phyloP scores from a whole-genome alignment of 495 filamentous ascomycete genomes.

The Penicillium ucsense region DNA sequence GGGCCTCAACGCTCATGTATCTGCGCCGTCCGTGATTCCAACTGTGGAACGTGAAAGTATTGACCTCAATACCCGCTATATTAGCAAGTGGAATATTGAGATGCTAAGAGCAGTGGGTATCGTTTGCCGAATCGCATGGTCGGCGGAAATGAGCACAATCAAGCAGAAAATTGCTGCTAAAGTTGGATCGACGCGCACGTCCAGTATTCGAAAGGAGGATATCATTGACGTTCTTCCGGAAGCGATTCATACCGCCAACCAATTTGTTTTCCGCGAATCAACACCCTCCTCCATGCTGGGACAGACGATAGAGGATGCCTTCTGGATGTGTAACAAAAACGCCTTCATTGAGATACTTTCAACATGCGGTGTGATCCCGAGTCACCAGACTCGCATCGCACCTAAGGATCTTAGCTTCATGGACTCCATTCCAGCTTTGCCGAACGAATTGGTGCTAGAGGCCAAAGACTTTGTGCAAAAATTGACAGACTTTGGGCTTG shows the following conservation, averaged over 20 bases:
- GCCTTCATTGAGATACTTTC: slow-evolving; percentile 79
- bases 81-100: slow-evolving; percentile 93
- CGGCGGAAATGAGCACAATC: slow-evolving; percentile 72
- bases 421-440: slow-evolving; percentile 78
- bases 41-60: slow-evolving; percentile 98
- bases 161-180: slow-evolving; percentile 31
- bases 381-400: slow-evolving; percentile 65
- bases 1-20: slow-evolving; percentile 88
- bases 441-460: slow-evolving; percentile 57
- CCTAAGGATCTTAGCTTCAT: slow-evolving; percentile 81
- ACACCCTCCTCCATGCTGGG: slow-evolving; percentile 77
- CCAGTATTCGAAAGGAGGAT: slow-evolving; percentile 49
- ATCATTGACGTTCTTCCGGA: slow-evolving; percentile 61
- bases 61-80: slow-evolving; percentile 88
- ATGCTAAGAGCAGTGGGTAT: slow-evolving; percentile 88
- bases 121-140: slow-evolving; percentile 77
- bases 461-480: slow-evolving; percentile 63
- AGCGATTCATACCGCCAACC: slow-evolving; percentile 58
- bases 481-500: slow-evolving; percentile 66
- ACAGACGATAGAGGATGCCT: slow-evolving; percentile 79
- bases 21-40: slow-evolving; percentile 93
- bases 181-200: slow-evolving; percentile 35
- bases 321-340: slow-evolving; percentile 82
- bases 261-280: slow-evolving; percentile 79
- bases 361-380: slow-evolving; percentile 72